phyloP scores from a whole-genome alignment of 768 basidiomycete genomes.

The Trametes cinnabarina region DNA sequence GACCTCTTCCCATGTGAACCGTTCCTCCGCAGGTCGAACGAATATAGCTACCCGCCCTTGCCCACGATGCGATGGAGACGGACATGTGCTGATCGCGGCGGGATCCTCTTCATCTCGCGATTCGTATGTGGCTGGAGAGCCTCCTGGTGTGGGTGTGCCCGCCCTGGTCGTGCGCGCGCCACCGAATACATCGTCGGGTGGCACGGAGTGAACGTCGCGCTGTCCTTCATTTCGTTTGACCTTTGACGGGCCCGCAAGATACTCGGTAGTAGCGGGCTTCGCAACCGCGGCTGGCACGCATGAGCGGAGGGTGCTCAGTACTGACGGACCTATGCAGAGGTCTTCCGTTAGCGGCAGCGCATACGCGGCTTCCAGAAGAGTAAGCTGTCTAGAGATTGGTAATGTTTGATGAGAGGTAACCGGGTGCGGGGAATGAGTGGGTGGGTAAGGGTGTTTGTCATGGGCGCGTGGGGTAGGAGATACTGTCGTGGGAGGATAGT shows the following conservation, averaged over 20 bases:
- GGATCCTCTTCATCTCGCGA: slow-evolving; percentile 12
- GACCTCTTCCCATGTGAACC: slow-evolving; percentile 60
- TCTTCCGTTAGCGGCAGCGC: slow-evolving; percentile 32
- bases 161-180: background rate
- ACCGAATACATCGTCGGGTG: slow-evolving; percentile 8
- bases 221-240: slow-evolving; percentile 5
- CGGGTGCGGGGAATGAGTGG: background rate
- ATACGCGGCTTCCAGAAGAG: slow-evolving; percentile 26
- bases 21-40: slow-evolving; percentile 56
- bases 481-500: background rate
- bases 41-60: slow-evolving; percentile 39
- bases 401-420: background rate
- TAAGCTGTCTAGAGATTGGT: background rate
- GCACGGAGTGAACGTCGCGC: slow-evolving; percentile 1
- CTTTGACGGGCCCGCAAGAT: slow-evolving; percentile 16
- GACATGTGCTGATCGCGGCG: slow-evolving; percentile 49
- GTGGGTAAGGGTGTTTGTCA: background rate
- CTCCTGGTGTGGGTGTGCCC: background rate
- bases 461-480: background rate
- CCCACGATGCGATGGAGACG: slow-evolving; percentile 35
- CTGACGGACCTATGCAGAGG: slow-evolving; percentile 21
- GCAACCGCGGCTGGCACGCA: slow-evolving; percentile 32
- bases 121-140: background rate
- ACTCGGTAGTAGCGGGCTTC: slow-evolving; percentile 13
- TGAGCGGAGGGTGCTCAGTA: slow-evolving; percentile 28